These are phyloP conservation scores for Fimicolochytrium jonesii DNA, from an alignment of 192 early-diverging fungal genomes.

Conservation along the genomic window DNA sequence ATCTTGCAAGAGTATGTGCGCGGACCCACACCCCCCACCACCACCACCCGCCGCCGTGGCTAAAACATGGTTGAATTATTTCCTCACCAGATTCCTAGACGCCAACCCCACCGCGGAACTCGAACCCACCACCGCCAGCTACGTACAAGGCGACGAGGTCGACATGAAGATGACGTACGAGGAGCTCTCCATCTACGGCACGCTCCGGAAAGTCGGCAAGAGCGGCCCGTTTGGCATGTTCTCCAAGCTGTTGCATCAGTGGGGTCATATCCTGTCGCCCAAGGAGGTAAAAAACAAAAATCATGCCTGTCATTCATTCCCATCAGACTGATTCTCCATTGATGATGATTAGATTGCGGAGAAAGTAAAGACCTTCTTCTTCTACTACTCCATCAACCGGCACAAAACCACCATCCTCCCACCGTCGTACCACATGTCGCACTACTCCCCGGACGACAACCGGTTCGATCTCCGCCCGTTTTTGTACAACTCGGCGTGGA, in stretches of 20 bases:
- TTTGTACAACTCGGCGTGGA: slow-evolving; percentile 88
- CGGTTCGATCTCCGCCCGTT: slow-evolving; percentile 96
- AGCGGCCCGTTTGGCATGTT: slow-evolving; percentile 97
- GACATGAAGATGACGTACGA: slow-evolving; percentile 99
- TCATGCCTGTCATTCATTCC: no score
- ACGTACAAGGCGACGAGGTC: slow-evolving; percentile 88
- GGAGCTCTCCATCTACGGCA: slow-evolving; percentile 87
- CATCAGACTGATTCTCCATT: no score
- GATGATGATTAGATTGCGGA: slow-evolving; percentile 85
- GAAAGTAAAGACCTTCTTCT: slow-evolving; percentile 96
- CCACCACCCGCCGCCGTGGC: background rate
- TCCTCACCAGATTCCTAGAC: slow-evolving; percentile 62
- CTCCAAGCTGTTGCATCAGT: slow-evolving; percentile 74
- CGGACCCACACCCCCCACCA: no score
- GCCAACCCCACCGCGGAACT: slow-evolving; percentile 90
- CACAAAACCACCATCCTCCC: slow-evolving; percentile 98
- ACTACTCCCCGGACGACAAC: slow-evolving; percentile 96
- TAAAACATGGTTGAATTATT: background rate
- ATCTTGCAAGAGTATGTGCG: slow-evolving; percentile 54
- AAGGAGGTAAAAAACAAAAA: slow-evolving; percentile 46
- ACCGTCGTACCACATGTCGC: slow-evolving; percentile 91
- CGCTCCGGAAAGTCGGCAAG: slow-evolving; percentile 78
- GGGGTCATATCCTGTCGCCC: slow-evolving; percentile 60
- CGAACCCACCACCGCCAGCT: slow-evolving; percentile 79
- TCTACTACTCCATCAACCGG: slow-evolving; percentile 94